These are phyloP conservation scores for Claviceps quebecensis DNA, from an alignment of 2,329 filamentous ascomycete species.

Conservation along the genomic window DNA sequence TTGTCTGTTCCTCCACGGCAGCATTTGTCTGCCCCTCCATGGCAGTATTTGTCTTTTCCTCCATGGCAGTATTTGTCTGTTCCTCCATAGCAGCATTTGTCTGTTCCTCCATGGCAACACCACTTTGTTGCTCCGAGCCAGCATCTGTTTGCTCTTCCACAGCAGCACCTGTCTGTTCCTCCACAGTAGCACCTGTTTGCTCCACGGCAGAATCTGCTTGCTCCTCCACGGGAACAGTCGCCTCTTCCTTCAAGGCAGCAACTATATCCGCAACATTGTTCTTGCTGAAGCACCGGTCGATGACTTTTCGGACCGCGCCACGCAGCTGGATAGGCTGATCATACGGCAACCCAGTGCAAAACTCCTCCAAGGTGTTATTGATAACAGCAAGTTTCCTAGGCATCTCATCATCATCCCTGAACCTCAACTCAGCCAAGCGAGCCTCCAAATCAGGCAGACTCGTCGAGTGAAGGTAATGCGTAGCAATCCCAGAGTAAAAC, in stretches of 20 bases:
- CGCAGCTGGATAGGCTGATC: conserved; percentile 53
- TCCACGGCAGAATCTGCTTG: too few relatives aligned
- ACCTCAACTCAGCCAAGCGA: conserved; percentile 77
- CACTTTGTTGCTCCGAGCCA: too few relatives aligned
- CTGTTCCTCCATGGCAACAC: too few relatives aligned
- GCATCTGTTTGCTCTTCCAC: too few relatives aligned
- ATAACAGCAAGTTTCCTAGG: conserved; percentile 55
- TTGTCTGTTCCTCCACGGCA: too few relatives aligned
- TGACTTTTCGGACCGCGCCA: conserved; percentile 60
- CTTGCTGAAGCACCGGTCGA: conserved; percentile 70
- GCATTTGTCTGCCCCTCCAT: too few relatives aligned
- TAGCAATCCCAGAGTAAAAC: conserved; percentile 84
- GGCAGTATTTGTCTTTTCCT: too few relatives aligned
- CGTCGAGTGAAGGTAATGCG: conserved; percentile 90
- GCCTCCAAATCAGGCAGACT: conserved; percentile 68
- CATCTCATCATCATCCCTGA: conserved; percentile 60
- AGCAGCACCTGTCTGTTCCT: too few relatives aligned
- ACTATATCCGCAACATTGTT: conserved; percentile 58
- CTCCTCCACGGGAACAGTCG: too few relatives aligned
- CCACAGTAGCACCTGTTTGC: too few relatives aligned
- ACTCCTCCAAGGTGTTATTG: conserved; percentile 84
- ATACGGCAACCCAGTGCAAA: conserved; percentile 69
- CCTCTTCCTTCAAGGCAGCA: conserved; percentile 43
- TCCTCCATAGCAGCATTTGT: too few relatives aligned
- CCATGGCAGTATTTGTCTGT: too few relatives aligned